Percentiles rank a stretch among this genome's conserved stretches.
Conservation (phyloP, 352 stramenopile genomes). For the Pythium oligandrum region DNA sequence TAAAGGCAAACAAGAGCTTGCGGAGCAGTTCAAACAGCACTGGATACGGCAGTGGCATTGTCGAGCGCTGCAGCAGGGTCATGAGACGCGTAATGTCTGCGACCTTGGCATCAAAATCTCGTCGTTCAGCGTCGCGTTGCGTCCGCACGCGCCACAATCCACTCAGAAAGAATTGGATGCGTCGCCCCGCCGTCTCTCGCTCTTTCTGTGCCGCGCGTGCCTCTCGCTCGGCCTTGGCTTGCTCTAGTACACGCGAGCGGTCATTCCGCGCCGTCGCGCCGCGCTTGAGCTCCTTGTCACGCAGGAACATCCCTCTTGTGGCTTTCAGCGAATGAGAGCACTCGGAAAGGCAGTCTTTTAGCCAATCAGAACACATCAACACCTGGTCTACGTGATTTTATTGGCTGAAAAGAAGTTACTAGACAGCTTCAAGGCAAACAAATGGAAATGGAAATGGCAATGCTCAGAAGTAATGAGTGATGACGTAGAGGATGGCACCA, state of each 20-base stretch:
- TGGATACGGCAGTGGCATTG: constrained; percentile 42
- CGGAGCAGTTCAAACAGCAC: constrained; percentile 45
- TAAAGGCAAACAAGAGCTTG: constrained; percentile 41
- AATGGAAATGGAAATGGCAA: too few relatives aligned
- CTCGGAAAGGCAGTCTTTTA: too few relatives aligned
- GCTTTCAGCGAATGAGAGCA: too few relatives aligned
- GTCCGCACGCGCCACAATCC: constrained; percentile 22
- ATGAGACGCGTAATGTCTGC: constrained; percentile 52
- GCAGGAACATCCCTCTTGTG: too few relatives aligned
- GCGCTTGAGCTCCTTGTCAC: constrained; percentile 48
- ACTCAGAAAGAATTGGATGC: constrained; percentile 43
- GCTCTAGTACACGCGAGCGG: constrained; percentile 47
- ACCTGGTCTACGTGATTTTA: too few relatives aligned
- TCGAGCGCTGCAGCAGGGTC: constrained; percentile 40
- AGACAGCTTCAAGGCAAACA: too few relatives aligned
- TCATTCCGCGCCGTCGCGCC: constrained; percentile 24
- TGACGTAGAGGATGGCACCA: constrained; percentile 63
- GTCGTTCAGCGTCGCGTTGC: constrained; percentile 3
- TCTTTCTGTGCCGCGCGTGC: constrained; percentile 35
- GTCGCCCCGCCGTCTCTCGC: constrained; percentile 23
- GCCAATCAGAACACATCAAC: too few relatives aligned
- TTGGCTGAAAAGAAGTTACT: too few relatives aligned
- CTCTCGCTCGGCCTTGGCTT: constrained; percentile 40
- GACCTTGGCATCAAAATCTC: constrained; percentile 51
- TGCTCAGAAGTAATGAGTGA: constrained; percentile 40